Evolutionary conservation across 225 moss, liverwort and hornwort species (phyloP).

Genomic region (Pseudoscleropodium purum): DNA sequence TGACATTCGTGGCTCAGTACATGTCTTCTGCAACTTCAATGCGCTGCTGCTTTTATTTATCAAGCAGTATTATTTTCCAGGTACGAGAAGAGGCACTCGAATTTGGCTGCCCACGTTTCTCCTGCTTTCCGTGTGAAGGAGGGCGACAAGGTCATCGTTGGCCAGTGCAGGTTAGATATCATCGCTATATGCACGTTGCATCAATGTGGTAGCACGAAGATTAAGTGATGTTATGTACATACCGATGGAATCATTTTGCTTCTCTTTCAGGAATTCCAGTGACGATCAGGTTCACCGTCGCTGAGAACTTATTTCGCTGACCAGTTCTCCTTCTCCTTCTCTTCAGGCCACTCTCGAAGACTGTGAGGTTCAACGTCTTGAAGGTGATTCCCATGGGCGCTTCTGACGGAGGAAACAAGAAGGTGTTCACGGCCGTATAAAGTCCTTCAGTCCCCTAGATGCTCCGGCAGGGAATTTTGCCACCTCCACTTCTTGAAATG

Average conservation of each 20-base stretch:
- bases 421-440: neutral
- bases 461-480: neutral
- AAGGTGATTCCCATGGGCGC: slow-evolving; percentile 9
- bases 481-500: slow-evolving; percentile 1
- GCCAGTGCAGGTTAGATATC: slow-evolving; percentile 27
- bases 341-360: slow-evolving; percentile 6
- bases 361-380: slow-evolving; percentile 10
- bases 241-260: neutral
- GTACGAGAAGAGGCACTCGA: slow-evolving; percentile 47
- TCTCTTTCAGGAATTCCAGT: too few relatives aligned
- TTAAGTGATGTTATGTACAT: neutral
- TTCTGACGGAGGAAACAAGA: slow-evolving; percentile 13
- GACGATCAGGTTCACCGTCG: neutral
- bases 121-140: slow-evolving; percentile 46
- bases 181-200: neutral
- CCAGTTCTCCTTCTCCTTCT: neutral
- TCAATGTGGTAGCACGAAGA: too few relatives aligned
- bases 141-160: slow-evolving; percentile 35
- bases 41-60: neutral
- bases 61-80: neutral
- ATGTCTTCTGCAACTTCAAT: neutral
- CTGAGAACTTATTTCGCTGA: neutral
- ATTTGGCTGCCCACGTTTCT: slow-evolving; percentile 39
- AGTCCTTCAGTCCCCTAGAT: neutral
- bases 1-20: neutral